Base-by-base conservation (phyloP, 1,139 yeast genomes). In the Suhomyces terraborum region DNA sequence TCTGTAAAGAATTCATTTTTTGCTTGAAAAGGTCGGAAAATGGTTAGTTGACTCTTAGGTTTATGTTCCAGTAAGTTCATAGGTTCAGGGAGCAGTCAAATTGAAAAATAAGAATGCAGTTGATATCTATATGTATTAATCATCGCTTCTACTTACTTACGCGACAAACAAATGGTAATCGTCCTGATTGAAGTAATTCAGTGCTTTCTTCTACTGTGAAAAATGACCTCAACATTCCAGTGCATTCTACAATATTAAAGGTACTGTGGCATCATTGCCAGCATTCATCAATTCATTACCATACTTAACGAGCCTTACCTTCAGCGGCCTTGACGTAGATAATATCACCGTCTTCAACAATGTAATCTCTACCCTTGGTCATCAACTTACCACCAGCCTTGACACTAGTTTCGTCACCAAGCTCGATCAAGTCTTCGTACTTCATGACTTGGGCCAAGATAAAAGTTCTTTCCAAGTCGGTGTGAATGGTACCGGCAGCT, bases 311-410 rank as follows among this genome's bases (percentile, higher is more conserved):
- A 46, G 76, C 77, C 77, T 91, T 91, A 73, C 97, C 97, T 46
- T 95, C 96, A 66, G 95, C 97, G 49, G 97, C 89, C 77, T 95
- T 86, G 77, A 91, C 87, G 73, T 84, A 91, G 56, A 91, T 83
- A 58, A 93, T 78, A 65, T 91, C 98, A 65, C 97, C 78, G 54
- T 73, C 78, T 65, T 84, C 91, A 50, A 94, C 96, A 50, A 81
- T 93, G 63, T 94, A 93, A 54, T 91, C 98, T 70, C 93, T 94
- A 78, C 99, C 99, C 82, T 93, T 93, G 63, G 79, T 87, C 67
- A 80, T 68, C 61, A 93, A 80, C 71, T 93, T 93, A 71, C 98
- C 98, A 47, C 91, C 91, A 45, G 98, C 84, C 70, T 84, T 86
- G 58, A 91, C 96, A 42, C 88, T 78, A 45, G 73, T 73, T 65